Base-by-base conservation (phyloP, 2,329 filamentous ascomycete genomes). In the Cladophialophora carrionii region DNA sequence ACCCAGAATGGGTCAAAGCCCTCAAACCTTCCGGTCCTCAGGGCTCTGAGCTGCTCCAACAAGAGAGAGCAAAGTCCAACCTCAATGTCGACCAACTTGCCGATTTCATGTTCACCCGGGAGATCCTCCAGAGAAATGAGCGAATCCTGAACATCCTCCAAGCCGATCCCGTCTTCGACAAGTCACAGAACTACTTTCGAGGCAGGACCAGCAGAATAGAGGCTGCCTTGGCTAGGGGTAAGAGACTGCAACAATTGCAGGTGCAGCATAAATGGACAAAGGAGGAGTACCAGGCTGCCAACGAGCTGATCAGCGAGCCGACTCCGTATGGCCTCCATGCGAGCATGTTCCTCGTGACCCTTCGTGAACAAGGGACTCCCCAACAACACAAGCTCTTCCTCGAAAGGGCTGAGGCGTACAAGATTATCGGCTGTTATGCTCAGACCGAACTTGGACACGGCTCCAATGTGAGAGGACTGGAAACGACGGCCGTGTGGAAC, bases 381-480 rank as follows among this genome's bases (percentile, higher is more conserved):
- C 88, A 90, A 73, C 90, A 93, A 75, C 87, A 90, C 72, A 86
- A 90, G 75, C 80, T 87, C 63, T 93, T 90, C 80, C 82, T 91
- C 37, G 85, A 89, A 73, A 85, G 81, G 43, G 89, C 90, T 0
- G 80, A 86, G 70, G 84, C 84, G 49, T 92, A 91, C 77, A 81
- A 91, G 73, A 85, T 87, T 72, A 89, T 92, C 70, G 90, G 90
- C 60, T 92, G 90, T 73, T 93, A 93, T 72, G 90, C 90, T 7
- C 90, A 93, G 77, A 93, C 90, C 0, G 90, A 93, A 77, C 79
- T 93, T 48, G 90, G 90, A 20, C 90, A 93, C 73, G 90, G 90
- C 17, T 90, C 87, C 17, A 92, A 93, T 70, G 90, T 91, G 1
- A 81, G 88, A 65, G 89, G 89, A 12, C 80, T 91, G 12, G 88